phyloP scores from a whole-genome alignment of 805 yeast genomes.

The Metschnikowia noctiluminum region DNA sequence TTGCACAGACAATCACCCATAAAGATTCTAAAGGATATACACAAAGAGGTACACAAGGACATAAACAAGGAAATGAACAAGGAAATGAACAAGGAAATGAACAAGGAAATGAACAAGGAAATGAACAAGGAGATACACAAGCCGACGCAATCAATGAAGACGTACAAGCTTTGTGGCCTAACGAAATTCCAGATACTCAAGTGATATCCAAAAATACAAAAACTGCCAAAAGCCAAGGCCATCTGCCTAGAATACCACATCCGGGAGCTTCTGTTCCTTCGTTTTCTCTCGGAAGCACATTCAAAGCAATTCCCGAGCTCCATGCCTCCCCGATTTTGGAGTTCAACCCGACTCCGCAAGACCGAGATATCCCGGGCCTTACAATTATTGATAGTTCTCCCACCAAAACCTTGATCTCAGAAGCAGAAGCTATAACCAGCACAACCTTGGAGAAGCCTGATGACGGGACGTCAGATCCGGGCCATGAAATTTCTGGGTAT shows the following conservation, averaged over 20 bases:
- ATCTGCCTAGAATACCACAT: no score
- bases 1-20: no score
- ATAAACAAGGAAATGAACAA: no score
- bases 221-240: no score
- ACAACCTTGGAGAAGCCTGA: no score
- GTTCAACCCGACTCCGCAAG: constrained; percentile 2
- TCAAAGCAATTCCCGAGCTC: neutral
- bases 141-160: neutral
- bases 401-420: neutral
- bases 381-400: constrained; percentile 7
- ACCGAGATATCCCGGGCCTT: neutral
- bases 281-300: neutral
- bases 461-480: neutral
- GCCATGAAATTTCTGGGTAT: neutral
- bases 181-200: neutral
- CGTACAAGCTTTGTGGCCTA: neutral
- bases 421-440: neutral
- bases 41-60: no score
- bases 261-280: no score
- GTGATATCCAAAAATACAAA: neutral
- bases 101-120: neutral
- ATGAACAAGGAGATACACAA: constrained; percentile 1
- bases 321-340: neutral
- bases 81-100: neutral
- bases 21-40: no score